Conservation (phyloP, 2,329 filamentous ascomycete genomes). For the Onygenales sp. region DNA sequence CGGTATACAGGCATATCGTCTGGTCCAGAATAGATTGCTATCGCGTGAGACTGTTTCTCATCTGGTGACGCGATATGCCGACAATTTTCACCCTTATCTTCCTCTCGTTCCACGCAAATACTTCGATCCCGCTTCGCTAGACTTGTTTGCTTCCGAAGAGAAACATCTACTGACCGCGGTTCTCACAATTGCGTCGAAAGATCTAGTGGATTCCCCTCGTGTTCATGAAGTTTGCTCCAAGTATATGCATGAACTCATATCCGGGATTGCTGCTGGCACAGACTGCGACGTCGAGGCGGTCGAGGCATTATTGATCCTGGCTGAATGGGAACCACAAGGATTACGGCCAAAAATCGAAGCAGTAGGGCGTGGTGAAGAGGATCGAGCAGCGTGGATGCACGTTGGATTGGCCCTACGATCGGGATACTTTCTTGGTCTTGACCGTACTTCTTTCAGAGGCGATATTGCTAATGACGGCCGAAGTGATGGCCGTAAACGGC, state of each 20-base stretch:
- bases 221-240: conserved; percentile 58
- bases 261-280: conserved; percentile 55
- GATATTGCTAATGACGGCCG: conserved; percentile 51
- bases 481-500: conserved; percentile 52
- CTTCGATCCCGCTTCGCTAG: conserved; percentile 45
- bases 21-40: conserved; percentile 35
- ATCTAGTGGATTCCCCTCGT: conserved; percentile 53
- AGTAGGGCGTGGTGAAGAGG: conserved; percentile 63
- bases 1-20: conserved; percentile 33
- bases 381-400: conserved; percentile 69
- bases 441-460: conserved; percentile 57
- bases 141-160: conserved; percentile 50
- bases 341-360: conserved; percentile 50
- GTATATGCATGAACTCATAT: conserved; percentile 61
- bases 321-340: conserved; percentile 64
- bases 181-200: conserved; percentile 61
- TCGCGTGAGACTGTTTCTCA: conserved; percentile 43
- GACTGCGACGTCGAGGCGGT: conserved; percentile 62
- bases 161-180: conserved; percentile 61
- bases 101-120: conserved; percentile 55
- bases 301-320: conserved; percentile 58
- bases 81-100: conserved; percentile 61
- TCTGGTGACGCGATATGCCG: conserved; percentile 50
- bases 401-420: conserved; percentile 61
- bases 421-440: conserved; percentile 60